Evolutionary conservation across 2,329 filamentous ascomycete species (phyloP).

Genomic region (Amauroascus verrucosus): DNA sequence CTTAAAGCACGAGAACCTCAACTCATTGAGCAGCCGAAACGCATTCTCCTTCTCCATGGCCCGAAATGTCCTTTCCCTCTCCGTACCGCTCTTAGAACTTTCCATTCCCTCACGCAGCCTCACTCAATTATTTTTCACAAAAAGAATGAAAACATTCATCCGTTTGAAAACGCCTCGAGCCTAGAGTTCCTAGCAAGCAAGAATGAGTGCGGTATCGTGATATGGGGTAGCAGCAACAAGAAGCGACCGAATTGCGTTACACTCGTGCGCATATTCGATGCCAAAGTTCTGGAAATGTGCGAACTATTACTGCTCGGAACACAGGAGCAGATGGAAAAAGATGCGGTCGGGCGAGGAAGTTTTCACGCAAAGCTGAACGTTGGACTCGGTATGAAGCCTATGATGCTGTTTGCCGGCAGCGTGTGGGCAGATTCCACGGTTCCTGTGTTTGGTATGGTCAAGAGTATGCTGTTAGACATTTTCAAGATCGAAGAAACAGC

Average conservation of each 20-base stretch:
- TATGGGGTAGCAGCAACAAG: slow-evolving; percentile 79
- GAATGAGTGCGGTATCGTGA: slow-evolving; percentile 79
- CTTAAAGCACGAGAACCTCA: slow-evolving; percentile 91
- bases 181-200: slow-evolving; percentile 95
- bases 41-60: slow-evolving; percentile 77
- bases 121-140: slow-evolving; percentile 86
- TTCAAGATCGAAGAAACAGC: slow-evolving; percentile 73
- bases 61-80: slow-evolving; percentile 73
- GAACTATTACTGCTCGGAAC: slow-evolving; percentile 75
- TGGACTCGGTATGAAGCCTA: slow-evolving; percentile 72
- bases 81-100: slow-evolving; percentile 73
- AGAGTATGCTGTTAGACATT: slow-evolving; percentile 78
- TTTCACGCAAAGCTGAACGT: slow-evolving; percentile 52
- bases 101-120: slow-evolving; percentile 74
- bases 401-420: slow-evolving; percentile 83
- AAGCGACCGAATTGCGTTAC: slow-evolving; percentile 91
- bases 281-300: slow-evolving; percentile 88
- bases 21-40: slow-evolving; percentile 78
- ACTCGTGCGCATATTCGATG: slow-evolving; percentile 68
- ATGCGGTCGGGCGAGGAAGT: slow-evolving; percentile 41
- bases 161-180: slow-evolving; percentile 79
- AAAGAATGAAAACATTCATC: slow-evolving; percentile 82
- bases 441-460: slow-evolving; percentile 73
- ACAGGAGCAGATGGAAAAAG: slow-evolving; percentile 51
- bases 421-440: slow-evolving; percentile 73